Evolutionary conservation across 371 early-diverging fungal species (phyloP).

Genomic region (Mortierella sp.): DNA sequence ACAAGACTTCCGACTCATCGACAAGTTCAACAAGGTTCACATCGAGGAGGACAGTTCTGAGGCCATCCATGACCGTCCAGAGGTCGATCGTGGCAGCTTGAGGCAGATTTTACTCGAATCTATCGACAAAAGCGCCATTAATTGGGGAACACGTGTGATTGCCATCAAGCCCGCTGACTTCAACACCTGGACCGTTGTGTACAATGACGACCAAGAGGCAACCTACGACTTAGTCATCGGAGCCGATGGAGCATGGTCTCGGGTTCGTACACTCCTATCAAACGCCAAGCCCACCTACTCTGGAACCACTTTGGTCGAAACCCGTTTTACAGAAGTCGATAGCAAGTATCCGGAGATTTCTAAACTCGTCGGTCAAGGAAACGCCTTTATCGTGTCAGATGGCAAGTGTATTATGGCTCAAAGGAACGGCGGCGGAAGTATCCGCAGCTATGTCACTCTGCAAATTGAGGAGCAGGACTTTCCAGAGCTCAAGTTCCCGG

Average conservation of each 20-base stretch:
- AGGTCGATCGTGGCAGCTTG: conserved; percentile 19
- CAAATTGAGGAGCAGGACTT: conserved; percentile 22
- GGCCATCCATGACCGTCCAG: conserved; percentile 10
- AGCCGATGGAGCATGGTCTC: conserved; percentile 65
- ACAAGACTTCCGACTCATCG: conserved; percentile 30
- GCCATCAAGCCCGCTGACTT: conserved; percentile 11
- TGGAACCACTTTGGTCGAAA: conserved; percentile 51
- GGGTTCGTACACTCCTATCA: conserved; percentile 51
- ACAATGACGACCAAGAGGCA: conserved; percentile 25
- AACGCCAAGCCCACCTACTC: conserved; percentile 50
- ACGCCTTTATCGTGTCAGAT: too few species aligned
- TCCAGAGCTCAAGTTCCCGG: conserved; percentile 12
- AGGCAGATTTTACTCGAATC: conserved; percentile 19
- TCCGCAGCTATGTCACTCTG: too few species aligned
- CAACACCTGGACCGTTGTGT: conserved; percentile 26
- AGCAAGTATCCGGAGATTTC: conserved; percentile 22
- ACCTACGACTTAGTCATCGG: conserved; percentile 58
- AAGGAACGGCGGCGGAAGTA: too few species aligned
- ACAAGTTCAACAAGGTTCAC: conserved; percentile 23
- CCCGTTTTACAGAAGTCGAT: conserved; percentile 39
- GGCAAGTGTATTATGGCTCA: too few species aligned
- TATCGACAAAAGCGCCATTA: conserved; percentile 8
- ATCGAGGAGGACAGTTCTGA: conserved; percentile 15
- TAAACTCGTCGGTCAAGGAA: conserved; percentile 22
- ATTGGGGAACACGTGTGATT: conserved; percentile 16